Base-by-base conservation (phyloP, 2,329 filamentous ascomycete genomes). In the Fusarium camptoceras region DNA sequence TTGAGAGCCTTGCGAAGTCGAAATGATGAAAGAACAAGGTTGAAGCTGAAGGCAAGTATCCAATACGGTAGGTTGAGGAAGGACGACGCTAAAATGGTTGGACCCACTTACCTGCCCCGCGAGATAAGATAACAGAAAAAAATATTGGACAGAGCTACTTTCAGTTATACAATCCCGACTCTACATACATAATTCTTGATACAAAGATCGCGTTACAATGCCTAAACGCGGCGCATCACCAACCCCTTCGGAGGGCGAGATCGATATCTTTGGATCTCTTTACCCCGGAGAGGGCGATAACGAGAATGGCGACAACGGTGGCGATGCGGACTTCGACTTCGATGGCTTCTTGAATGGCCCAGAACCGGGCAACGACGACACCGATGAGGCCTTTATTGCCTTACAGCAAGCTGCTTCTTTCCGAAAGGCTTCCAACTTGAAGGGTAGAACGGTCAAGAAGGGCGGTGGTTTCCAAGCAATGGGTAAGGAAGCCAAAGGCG, bases 401-500 rank as follows among this genome's bases (percentile, higher is more conserved):
- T 88, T 93, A 39, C 89, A 92, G 75, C 94, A 97, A 78, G 91
- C 93, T 6, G 93, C 94, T 18, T 93, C 92, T 7, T 98, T 98
- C 78, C 86, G 95, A 66, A 98, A 98, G 78, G 84, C 89, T 2
- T 87, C 91, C 12, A 96, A 94, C 77, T 74, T 96, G 10, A 96
- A 95, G 79, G 93, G 93, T 22, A 92, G 92, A 68, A 91, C 91
- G 5, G 92, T 93, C 31, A 98, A 98, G 84, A 99, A 98, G 81
- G 93, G 94, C 39, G 96, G 96, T 75, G 96, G 95, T 55, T 99
- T 99, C 78, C 96, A 99, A 80, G 91, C 93, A 48, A 98, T 99
- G 94, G 92, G 88, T 90, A 81, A 62, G 82, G 68, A 20, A 24
- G 28, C 18, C 10, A 20, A 46, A 12, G 25, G 27, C n/a, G 18